phyloP scores from a whole-genome alignment of 495 filamentous ascomycete genomes.

The Tetracladium marchalianum region DNA sequence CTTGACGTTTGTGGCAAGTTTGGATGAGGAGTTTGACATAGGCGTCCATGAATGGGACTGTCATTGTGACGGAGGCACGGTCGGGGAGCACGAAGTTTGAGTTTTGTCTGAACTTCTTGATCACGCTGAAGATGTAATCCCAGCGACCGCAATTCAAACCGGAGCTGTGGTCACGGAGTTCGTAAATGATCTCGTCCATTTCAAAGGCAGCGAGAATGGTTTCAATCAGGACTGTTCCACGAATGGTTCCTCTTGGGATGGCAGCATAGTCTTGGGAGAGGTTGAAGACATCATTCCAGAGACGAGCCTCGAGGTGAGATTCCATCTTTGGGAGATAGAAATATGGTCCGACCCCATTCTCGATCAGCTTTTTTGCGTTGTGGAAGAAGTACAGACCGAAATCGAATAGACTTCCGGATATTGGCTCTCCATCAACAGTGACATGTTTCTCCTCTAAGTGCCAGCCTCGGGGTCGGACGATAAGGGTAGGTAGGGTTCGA shows the following conservation, averaged over 20 bases:
- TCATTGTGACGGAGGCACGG: constrained; percentile 89
- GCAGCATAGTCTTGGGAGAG: constrained; percentile 86
- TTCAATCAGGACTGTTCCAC: constrained; percentile 94
- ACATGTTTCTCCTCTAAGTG: constrained; percentile 98
- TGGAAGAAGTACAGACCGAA: constrained; percentile 99
- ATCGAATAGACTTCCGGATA: constrained; percentile 89
- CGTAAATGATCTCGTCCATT: constrained; percentile 99
- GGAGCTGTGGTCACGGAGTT: constrained; percentile 92
- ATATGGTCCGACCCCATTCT: constrained; percentile 82
- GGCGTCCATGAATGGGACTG: constrained; percentile 96
- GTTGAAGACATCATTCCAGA: constrained; percentile 99
- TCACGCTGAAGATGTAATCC: constrained; percentile 99
- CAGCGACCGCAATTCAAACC: constrained; percentile 97
- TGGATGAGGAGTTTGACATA: constrained; percentile 95
- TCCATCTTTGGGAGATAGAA: constrained; percentile 99
- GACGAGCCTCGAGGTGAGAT: constrained; percentile 88
- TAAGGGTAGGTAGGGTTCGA: constrained; percentile 66
- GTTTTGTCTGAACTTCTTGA: constrained; percentile 98
- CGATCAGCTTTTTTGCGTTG: constrained; percentile 84
- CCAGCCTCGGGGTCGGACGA: constrained; percentile 84
- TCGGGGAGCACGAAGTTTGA: constrained; percentile 89
- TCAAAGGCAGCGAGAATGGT: constrained; percentile 98
- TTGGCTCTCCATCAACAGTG: constrained; percentile 89
- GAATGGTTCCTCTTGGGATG: constrained; percentile 84
- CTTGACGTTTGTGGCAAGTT: constrained; percentile 90